phyloP scores from a whole-genome alignment of 2,329 filamentous ascomycete genomes.

The Atkinsonella hypoxylon region DNA sequence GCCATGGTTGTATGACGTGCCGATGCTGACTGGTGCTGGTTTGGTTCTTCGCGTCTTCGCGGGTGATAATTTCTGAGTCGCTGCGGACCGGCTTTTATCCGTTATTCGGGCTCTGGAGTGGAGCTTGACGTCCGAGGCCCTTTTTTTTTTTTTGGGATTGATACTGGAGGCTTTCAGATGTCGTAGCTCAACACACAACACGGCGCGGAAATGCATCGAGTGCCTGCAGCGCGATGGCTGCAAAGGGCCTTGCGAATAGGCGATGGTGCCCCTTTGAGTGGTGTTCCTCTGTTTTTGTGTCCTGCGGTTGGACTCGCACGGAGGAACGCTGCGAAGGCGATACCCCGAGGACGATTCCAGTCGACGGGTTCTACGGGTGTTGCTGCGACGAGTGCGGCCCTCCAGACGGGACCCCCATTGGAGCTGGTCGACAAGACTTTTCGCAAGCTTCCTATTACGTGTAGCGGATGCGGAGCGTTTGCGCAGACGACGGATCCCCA shows the following conservation, averaged over 20 bases:
- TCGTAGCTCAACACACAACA: not conserved
- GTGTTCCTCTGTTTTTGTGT: slow-evolving; percentile 37
- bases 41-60: not conserved
- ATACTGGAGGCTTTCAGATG: not conserved
- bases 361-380: slow-evolving; percentile 20
- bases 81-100: slow-evolving; percentile 15
- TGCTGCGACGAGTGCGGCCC: slow-evolving; percentile 2
- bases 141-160: slow-evolving; percentile 1
- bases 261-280: slow-evolving; percentile 23
- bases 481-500: slow-evolving; percentile 41
- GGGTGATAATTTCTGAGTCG: too few species aligned
- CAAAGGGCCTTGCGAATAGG: slow-evolving; percentile 29
- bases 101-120: not conserved
- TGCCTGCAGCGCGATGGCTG: slow-evolving; percentile 30
- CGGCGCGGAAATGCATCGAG: slow-evolving; percentile 28
- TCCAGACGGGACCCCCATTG: not conserved
- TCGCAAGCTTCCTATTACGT: slow-evolving; percentile 40
- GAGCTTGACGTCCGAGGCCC: too few species aligned
- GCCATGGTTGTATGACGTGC: slow-evolving; percentile 18
- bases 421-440: not conserved
- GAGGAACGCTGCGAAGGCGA: slow-evolving; percentile 7
- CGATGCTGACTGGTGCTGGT: not conserved
- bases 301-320: slow-evolving; percentile 25
- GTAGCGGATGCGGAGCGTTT: slow-evolving; percentile 53
- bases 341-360: slow-evolving; percentile 11